Evolutionary conservation across 306 rosid genomes (phyloP), one percentile per base, ranked within the genome.

Genomic region (Glycine soja): DNA sequence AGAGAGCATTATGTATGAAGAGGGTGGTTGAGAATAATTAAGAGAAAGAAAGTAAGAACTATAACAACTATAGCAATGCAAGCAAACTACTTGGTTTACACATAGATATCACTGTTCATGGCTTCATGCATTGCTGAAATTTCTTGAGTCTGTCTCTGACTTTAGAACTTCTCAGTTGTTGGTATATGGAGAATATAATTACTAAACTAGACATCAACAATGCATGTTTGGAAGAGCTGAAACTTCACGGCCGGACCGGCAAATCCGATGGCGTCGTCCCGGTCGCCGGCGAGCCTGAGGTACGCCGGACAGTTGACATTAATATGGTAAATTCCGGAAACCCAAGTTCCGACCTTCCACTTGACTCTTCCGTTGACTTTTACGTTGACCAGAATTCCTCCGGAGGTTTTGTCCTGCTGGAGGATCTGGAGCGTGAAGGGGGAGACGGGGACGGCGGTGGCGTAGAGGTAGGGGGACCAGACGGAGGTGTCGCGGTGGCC

Each of bases 311-410:
- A 92, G 48, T 78, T 89, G 0, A 85, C 96, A 11, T 84, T 36
- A 42, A 94, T 30, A 18, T 86, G 88, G 66, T 94, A 94, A 67
- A 54, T 83, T 5, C 91, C 90, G 40, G 98, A 92, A 50, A 80
- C 61, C 95, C 95, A 92, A 9, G 91, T 81, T 3, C 97, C 97
- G 2, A 94, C 98, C 70, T 92, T 89, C 98, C 98, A 94, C 71
- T 84, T 90, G 2, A 94, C 83, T 4, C 69, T 70, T 0, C 98
- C 98, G 13, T 73, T 85, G 57, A 92, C 78, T 72, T 83, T 92
- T 13, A 94, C 72, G 46, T 85, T 72, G 7, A 94, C 69, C 77
- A 92, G 14, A 24, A 89, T 76, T 0, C 76, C 76, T 1, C 96
- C 94, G 2, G 88, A 77, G 16, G 65, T 76, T 70, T 54, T 82